These are phyloP conservation scores for Fusarium equiseti DNA, from an alignment of 2,329 filamentous ascomycete species.

Conservation along the genomic window DNA sequence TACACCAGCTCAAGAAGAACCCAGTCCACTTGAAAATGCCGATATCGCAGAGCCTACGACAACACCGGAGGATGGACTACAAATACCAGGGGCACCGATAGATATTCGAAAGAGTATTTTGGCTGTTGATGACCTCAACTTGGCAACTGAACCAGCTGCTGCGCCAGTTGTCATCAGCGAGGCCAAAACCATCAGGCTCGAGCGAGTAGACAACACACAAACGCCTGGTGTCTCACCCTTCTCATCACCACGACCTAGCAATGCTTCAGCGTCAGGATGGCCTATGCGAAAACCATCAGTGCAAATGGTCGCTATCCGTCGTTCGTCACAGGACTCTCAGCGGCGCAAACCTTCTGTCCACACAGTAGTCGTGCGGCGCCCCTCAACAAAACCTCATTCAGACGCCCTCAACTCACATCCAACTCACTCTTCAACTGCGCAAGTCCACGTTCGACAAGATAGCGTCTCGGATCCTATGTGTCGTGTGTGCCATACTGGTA, in stretches of 20 bases:
- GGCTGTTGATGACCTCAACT: constrained; percentile 17
- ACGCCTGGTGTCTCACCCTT: constrained; percentile 25
- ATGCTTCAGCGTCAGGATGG: constrained; percentile 10
- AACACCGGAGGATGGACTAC: background rate
- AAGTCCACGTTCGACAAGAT: constrained; percentile 43
- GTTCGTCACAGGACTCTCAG: constrained; percentile 29
- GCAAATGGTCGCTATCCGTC: constrained; percentile 27
- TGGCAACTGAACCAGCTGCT: constrained; percentile 28
- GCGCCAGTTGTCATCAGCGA: constrained; percentile 34
- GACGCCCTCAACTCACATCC: constrained; percentile 43
- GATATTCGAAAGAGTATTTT: constrained; percentile 27
- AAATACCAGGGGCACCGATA: background rate
- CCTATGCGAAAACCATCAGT: constrained; percentile 32
- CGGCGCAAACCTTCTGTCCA: constrained; percentile 27
- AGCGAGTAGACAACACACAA: constrained; percentile 36
- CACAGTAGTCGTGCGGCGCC: constrained; percentile 28
- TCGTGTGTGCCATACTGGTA: constrained; percentile 37
- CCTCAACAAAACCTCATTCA: constrained; percentile 27
- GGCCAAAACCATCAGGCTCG: constrained; percentile 37
- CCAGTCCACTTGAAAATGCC: constrained; percentile 3
- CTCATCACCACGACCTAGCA: constrained; percentile 25
- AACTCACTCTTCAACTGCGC: constrained; percentile 7
- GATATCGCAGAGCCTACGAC: background rate
- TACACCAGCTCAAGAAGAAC: constrained; percentile 36
- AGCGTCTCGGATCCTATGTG: constrained; percentile 41